Base-by-base conservation (phyloP, 192 early-diverging fungal genomes). In the Chytriomyces hyalinus region DNA sequence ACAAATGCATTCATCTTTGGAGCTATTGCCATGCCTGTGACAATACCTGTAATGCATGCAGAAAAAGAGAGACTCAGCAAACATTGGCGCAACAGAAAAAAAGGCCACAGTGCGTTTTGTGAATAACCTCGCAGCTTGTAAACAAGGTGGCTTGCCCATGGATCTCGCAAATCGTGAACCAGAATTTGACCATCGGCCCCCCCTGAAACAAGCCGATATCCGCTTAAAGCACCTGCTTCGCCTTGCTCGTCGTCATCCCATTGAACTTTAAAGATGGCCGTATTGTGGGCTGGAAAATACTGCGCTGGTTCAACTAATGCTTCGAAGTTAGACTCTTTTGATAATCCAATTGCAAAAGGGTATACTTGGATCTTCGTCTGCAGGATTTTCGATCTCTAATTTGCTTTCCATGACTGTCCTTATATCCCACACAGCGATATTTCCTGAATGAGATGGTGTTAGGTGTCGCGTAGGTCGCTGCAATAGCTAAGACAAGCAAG, bases 241-340 rank as follows among this genome's bases (percentile, higher is more conserved):
- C 28, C 48, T 11, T 36, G 28, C 48, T 26, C 26, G 49, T 78
- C 36, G 20, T 78, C 65, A 10, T 79, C 69, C 46, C 46, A 70
- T 15, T 74, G 26, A 20, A 77, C 48, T 10, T 63, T 15, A 20
- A 44, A 65, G 6, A 82, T 46, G 17, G 68, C 63, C 3, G 80
- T 69, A 43, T 81, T 78, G 70, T 84, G 83, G 5, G 67, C 77
- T 4, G 77, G 77, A 53, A 84, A 80, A 28, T 53, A 73, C 44
- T 49, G 9, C 1, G 68, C 61, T 5, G 83, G 83, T 44, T 80
- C 80, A n/a, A 49, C 17, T n/a, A 17, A 20, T n/a, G 49, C 49
- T 10, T 44, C 17, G 66, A 28, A 69, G 2, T 20, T 48, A 36
- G 36, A 3, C 36, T 36, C 36, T 3, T 36, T 36, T 36, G 4